These are phyloP conservation scores for Durusdinium trenchii DNA, from an alignment of 73 alveolate genomes.

Conservation along the genomic window DNA sequence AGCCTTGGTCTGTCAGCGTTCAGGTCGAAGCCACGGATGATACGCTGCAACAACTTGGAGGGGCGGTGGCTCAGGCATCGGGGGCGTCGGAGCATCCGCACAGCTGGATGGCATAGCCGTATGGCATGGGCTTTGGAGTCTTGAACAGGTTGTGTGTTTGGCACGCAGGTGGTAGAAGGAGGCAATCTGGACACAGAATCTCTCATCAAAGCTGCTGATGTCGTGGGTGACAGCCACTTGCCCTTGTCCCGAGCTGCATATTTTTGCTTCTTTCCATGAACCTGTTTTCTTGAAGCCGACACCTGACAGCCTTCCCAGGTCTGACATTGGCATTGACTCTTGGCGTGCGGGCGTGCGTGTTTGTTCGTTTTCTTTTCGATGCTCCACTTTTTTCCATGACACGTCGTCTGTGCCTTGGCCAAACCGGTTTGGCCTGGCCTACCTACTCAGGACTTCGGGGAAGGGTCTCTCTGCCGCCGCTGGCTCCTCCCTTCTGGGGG, in stretches of 20 bases:
- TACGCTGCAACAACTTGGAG: constrained; percentile 45
- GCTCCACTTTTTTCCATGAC: not conserved
- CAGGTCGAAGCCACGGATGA: constrained; percentile 17
- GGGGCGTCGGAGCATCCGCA: not conserved
- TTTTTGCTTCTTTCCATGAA: too few species aligned
- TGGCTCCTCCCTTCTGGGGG: constrained; percentile 31
- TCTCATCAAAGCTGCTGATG: not conserved
- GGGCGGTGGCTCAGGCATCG: constrained; percentile 25
- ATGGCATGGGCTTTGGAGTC: not conserved
- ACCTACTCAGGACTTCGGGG: constrained; percentile 5
- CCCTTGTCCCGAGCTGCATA: too few species aligned
- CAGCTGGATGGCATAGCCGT: not conserved
- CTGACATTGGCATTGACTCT: constrained; percentile 4
- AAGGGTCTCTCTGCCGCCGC: constrained; percentile 9
- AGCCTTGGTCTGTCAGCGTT: too few species aligned
- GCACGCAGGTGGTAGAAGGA: not conserved
- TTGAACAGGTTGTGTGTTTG: not conserved
- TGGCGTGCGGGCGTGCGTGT: not conserved
- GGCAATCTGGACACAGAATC: not conserved
- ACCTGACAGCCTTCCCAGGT: not conserved
- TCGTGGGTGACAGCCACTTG: too few species aligned
- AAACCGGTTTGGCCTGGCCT: too few species aligned
- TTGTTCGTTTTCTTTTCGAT: not conserved
- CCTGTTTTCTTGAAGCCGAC: too few species aligned
- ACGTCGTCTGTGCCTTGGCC: too few species aligned